Percentiles rank a stretch among this genome's conserved stretches.
Evolutionary conservation across 2,329 filamentous ascomycete genomes (phyloP).

Genomic region (Aspergillus candidus): DNA sequence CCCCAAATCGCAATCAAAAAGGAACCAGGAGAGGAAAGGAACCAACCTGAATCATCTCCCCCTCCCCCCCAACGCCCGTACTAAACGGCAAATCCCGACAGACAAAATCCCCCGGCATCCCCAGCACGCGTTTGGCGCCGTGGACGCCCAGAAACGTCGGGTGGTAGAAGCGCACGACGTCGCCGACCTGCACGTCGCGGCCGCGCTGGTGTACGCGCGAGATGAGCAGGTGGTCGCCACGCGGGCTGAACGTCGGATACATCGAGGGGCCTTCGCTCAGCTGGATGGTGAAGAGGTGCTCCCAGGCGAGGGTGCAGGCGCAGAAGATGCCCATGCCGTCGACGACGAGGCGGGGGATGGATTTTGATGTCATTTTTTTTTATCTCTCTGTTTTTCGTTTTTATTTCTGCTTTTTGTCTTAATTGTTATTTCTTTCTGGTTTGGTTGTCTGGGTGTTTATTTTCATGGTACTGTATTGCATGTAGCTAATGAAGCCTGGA

Average conservation of each 20-base stretch:
- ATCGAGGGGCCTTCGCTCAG: slow-evolving; percentile 71
- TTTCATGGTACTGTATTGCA: too few relatives aligned
- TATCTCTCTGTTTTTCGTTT: too few relatives aligned
- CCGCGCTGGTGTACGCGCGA: slow-evolving; percentile 65
- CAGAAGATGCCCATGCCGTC: slow-evolving; percentile 32
- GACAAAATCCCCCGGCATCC: slow-evolving; percentile 59
- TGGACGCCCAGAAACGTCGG: slow-evolving; percentile 57
- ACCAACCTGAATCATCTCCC: slow-evolving; percentile 48
- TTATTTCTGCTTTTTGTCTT: too few relatives aligned
- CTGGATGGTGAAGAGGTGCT: slow-evolving; percentile 58
- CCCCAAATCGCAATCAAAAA: background rate
- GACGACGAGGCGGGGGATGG: slow-evolving; percentile 23
- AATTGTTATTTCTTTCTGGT: background rate
- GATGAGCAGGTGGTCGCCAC: slow-evolving; percentile 63
- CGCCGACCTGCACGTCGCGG: slow-evolving; percentile 65
- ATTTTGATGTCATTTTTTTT: slow-evolving; percentile 14
- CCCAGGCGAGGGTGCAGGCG: slow-evolving; percentile 34
- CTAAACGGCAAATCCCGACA: slow-evolving; percentile 37
- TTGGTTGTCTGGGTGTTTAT: background rate
- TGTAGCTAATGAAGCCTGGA: too few relatives aligned
- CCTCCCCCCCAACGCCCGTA: slow-evolving; percentile 24
- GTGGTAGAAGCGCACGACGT: slow-evolving; percentile 72
- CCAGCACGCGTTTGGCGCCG: slow-evolving; percentile 74
- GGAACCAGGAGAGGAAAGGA: background rate
- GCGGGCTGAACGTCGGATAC: slow-evolving; percentile 71